Conservation (phyloP, 1,139 yeast species). For the Suhomyces choctaworum region DNA sequence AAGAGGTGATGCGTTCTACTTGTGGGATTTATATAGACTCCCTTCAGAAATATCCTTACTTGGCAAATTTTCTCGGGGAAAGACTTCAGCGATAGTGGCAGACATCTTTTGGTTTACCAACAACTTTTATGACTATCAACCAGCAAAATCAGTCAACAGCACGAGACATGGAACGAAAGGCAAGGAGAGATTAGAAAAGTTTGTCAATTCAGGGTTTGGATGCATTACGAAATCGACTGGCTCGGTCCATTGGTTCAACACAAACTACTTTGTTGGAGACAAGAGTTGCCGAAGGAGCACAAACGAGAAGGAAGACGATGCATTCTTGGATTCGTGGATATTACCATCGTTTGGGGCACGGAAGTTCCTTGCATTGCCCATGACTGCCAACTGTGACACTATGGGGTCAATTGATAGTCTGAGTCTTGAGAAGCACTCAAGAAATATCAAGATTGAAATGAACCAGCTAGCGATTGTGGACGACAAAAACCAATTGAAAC, state of each 20-base stretch:
- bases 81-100: slow-evolving; percentile 56
- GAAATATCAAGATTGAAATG: slow-evolving; percentile 8
- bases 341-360: slow-evolving; percentile 37
- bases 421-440: too few species aligned
- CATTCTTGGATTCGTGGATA: slow-evolving; percentile 44
- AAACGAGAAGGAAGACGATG: slow-evolving; percentile 5
- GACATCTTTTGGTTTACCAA: slow-evolving; percentile 56
- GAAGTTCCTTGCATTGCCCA: slow-evolving; percentile 34
- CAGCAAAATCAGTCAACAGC: background rate
- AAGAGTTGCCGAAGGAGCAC: slow-evolving; percentile 20
- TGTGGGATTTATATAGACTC: slow-evolving; percentile 63
- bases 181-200: slow-evolving; percentile 13
- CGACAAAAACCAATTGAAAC: slow-evolving; percentile 35
- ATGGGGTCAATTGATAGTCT: background rate
- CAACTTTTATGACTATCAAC: slow-evolving; percentile 11
- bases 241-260: slow-evolving; percentile 63
- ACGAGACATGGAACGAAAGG: background rate
- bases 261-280: slow-evolving; percentile 38
- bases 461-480: slow-evolving; percentile 44
- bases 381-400: slow-evolving; percentile 4
- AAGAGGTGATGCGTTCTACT: slow-evolving; percentile 62
- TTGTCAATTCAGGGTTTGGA: slow-evolving; percentile 50
- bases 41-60: slow-evolving; percentile 53
- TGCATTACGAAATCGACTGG: slow-evolving; percentile 58
- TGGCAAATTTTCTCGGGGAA: slow-evolving; percentile 65